Base-by-base conservation (phyloP, 164 flowering plant genomes). In the Magnolia sinica region DNA sequence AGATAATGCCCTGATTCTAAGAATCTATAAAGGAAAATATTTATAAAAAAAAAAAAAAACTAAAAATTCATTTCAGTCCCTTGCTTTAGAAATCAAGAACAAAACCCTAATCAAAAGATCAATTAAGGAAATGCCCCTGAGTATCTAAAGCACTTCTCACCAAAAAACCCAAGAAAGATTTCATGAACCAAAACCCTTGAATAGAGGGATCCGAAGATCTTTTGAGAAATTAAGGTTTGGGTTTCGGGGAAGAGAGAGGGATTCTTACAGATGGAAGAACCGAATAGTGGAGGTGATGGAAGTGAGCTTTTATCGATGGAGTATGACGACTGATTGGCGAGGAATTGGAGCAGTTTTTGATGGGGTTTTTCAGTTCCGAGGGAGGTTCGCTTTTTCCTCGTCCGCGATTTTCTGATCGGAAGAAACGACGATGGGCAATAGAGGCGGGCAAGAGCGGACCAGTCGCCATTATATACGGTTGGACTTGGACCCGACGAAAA, bases 231-330 rank as follows among this genome's bases (percentile, higher is more conserved):
- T 45, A 45, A 24, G 61, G 74, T 63, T 70, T 70, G 49, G 73
- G 51, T 65, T 18, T 9, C 0, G 63, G 70, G 37, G 51, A 4
- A 27, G 68, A 3, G 22, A 37, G 49, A 27, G 37, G 82, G 78
- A 81, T 81, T 76, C 83, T 78, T 71, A 81, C 78, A 76, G 49
- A 45, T 16, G 68, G 80, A 59, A 75, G 78, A 77, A 77, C 61
- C 78, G 37, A 78, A 22, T 67, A 67, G 14, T 16, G 69, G 61
- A 10, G 10, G 31, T 49, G 67, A 76, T 4, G 77, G 61, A 64
- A 7, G 14, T n/a, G 72, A 73, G 64, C 50, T 50, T 51, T 66
- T 64, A 78, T 74, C 66, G 70, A 75, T 76, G 29, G 64, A 20
- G 31, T 14, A 37, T 20, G 27, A 24, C 27, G 27, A 24, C 27